phyloP scores from a whole-genome alignment of 2,329 filamentous ascomycete species.

The Nothophaeocryptopus gaeumannii region DNA sequence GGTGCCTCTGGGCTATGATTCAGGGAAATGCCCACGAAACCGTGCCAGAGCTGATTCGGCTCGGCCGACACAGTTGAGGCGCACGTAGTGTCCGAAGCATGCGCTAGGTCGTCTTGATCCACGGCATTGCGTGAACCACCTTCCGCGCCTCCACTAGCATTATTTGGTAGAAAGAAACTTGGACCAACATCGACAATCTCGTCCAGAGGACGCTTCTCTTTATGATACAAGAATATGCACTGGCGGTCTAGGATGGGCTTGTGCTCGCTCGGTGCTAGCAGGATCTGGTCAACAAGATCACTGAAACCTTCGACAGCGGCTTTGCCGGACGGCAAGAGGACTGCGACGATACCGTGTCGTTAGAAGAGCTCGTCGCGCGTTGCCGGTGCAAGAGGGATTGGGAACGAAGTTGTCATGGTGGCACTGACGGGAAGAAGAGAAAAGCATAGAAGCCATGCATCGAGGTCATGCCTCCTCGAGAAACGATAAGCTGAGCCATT shows the following conservation, averaged over 20 bases:
- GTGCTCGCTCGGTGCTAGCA: not conserved
- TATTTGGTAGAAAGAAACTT: not conserved
- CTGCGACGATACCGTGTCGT: not conserved
- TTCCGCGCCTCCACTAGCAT: not conserved
- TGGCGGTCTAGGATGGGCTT: not conserved
- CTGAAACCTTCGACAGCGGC: not conserved
- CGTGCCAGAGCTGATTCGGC: not conserved
- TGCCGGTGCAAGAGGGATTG: not conserved
- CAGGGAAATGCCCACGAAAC: not conserved
- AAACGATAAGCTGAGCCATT: too few species aligned
- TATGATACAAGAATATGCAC: not conserved
- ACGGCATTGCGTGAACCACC: not conserved
- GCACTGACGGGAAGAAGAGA: too few species aligned
- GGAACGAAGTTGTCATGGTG: too few species aligned
- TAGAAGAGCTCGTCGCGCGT: not conserved
- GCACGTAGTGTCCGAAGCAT: constrained; percentile 2
- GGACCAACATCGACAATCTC: not conserved
- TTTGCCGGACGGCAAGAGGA: not conserved
- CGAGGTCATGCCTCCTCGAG: too few species aligned
- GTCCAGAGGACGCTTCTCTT: not conserved
- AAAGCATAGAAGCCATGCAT: too few species aligned
- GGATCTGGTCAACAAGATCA: constrained; percentile 1
- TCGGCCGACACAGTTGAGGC: not conserved
- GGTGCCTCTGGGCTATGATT: not conserved
- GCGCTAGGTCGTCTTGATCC: not conserved